Evolutionary conservation across 495 filamentous ascomycete species (phyloP).

Genomic region (Saxophila tyrrhenica): DNA sequence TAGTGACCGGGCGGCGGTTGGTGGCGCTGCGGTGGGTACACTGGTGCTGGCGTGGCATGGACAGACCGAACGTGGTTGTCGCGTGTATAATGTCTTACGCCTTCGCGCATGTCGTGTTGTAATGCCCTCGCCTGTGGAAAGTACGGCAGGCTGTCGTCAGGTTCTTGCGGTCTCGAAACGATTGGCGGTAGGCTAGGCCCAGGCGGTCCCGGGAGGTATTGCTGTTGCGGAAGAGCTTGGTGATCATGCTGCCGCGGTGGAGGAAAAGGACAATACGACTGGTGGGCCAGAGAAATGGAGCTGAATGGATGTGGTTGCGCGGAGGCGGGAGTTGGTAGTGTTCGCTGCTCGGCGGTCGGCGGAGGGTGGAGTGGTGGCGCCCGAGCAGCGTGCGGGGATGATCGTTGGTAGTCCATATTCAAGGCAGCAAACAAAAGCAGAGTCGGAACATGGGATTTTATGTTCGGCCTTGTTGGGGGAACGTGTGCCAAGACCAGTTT

Average conservation of each 20-base stretch:
- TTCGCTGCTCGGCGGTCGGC: no score
- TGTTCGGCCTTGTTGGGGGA: no score
- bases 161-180: background rate
- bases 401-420: no score
- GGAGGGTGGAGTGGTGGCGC: no score
- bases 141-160: slow-evolving; percentile 6
- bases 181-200: slow-evolving; percentile 11
- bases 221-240: background rate
- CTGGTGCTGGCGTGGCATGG: slow-evolving; percentile 19
- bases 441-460: no score
- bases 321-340: no score
- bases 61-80: slow-evolving; percentile 8
- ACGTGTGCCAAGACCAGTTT: no score
- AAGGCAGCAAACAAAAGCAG: no score
- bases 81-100: slow-evolving; percentile 4
- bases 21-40: slow-evolving; percentile 10
- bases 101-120: slow-evolving; percentile 5
- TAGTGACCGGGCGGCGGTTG: slow-evolving; percentile 6
- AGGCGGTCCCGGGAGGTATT: background rate
- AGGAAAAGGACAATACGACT: background rate
- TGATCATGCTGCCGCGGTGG: background rate
- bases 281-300: background rate
- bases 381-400: no score
- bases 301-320: background rate
- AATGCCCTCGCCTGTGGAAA: background rate